A percentile compares a stretch with the other conserved stretches of the same genome.
These are phyloP conservation scores for Rhizopogon roseolus DNA, from an alignment of 768 basidiomycete genomes.

Conservation along the genomic window DNA sequence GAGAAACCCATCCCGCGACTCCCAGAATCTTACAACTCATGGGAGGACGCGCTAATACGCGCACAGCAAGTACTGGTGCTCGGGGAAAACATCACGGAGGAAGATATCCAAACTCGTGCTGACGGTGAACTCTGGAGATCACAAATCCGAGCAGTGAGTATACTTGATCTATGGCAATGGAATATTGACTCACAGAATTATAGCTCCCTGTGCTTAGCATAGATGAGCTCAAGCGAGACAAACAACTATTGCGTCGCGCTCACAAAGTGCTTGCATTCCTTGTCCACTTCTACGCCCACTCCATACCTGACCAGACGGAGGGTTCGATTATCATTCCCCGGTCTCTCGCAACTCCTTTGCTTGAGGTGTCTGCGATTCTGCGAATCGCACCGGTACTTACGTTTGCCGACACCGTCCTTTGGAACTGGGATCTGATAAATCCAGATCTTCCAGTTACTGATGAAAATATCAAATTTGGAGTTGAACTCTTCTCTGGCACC, in stretches of 20 bases:
- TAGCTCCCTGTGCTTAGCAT: slow-evolving; percentile 74
- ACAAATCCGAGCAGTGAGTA: slow-evolving; percentile 57
- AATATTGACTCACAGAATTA: slow-evolving; percentile 10
- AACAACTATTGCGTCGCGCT: slow-evolving; percentile 71
- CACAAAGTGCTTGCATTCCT: slow-evolving; percentile 89
- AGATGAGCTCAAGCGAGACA: slow-evolving; percentile 43
- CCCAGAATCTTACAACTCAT: slow-evolving; percentile 47
- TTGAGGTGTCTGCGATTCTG: slow-evolving; percentile 67
- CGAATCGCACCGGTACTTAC: slow-evolving; percentile 93
- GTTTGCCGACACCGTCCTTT: slow-evolving; percentile 93
- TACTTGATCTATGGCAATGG: slow-evolving; percentile 1
- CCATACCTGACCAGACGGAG: slow-evolving; percentile 43
- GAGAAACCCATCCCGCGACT: slow-evolving; percentile 54
- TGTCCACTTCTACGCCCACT: slow-evolving; percentile 87
- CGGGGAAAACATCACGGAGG: slow-evolving; percentile 50
- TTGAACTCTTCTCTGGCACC: slow-evolving; percentile 76
- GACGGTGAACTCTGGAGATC: slow-evolving; percentile 68
- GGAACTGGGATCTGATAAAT: slow-evolving; percentile 75
- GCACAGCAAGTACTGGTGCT: slow-evolving; percentile 52
- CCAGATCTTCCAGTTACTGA: slow-evolving; percentile 53
- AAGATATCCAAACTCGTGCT: slow-evolving; percentile 41
- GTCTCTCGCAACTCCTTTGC: slow-evolving; percentile 72
- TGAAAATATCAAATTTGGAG: slow-evolving; percentile 68
- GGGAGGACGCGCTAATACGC: slow-evolving; percentile 63
- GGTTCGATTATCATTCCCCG: slow-evolving; percentile 60